Evolutionary conservation across 441 rosid species (phyloP), one percentile per base, ranked within the genome.

Genomic region (Adansonia madagascariensis): DNA sequence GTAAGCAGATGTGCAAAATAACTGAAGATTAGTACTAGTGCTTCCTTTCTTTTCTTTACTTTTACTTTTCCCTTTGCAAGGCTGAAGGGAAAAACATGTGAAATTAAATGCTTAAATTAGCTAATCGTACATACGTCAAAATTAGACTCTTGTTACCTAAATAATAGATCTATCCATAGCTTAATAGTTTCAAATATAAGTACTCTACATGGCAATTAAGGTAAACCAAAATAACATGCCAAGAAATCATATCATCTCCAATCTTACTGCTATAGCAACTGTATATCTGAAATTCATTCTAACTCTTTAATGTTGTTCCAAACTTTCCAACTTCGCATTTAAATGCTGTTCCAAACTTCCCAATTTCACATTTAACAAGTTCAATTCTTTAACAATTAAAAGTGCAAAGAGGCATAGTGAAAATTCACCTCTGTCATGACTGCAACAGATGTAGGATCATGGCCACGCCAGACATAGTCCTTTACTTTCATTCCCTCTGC

Each of bases 381-480:
- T 62, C 57, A 75, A 10, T 39, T 50, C 61, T 22, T 47, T 49
- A 62, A 31, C 27, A 60, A 55, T 20, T 1, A 52, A 60, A 44
- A 59, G 55, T 69, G 71, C 73, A 50, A 47, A 75, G 52, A 60
- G 27, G 67, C 47, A 77, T 49, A 80, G n/a, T 60, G 17, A 8
- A n/a, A 11, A 62, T 63, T 82, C 41, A 94, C 99, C 98, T 97
- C 99, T 17, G 99, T 94, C 99, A 97, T 97, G 79, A 97, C 99
- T 61, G 98, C 98, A 88, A 94, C 98, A 60, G 98, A 89, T 56
- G 98, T 97, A 61, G 98, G 99, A 86, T 97, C 99, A 89, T 97
- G 99, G 74, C 99, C 99, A 78, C 98, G 97, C 99, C 99, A 97
- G 44, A 97, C 82, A 82, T 89, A 97, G 76, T 97, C 99, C 78